Base-by-base conservation (phyloP, 805 yeast genomes). In the Candida pseudofarinosa region DNA sequence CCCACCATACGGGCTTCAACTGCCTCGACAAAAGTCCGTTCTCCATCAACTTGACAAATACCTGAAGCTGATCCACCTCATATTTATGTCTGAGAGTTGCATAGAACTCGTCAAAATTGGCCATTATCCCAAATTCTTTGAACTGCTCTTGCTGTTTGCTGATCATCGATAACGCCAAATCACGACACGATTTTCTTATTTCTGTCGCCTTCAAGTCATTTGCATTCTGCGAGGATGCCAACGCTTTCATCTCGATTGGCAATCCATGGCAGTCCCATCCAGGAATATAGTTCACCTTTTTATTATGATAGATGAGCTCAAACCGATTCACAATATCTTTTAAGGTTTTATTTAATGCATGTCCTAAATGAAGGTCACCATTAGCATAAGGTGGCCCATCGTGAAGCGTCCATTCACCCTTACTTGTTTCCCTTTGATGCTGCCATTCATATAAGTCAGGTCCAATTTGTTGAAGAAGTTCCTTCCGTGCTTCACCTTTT, bases 221-320 rank as follows among this genome's bases (percentile, higher is more conserved):
- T 2, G 18, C 41, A 41, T 51, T 54, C 20, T 50, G 55, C 56
- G 34, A 58, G 37, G 38, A 51, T 39, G 49, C 66, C 58, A 60
- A 38, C 0, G 95, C 95, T 54, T 89, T 90, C 58, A 88, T 71
- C 62, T 93, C 99, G 48, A 93, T 93, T 1, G 99, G 99, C 32
- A 93, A 69, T 0, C 99, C 99, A 66, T 93, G 99, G 58, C 99
- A 93, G 60, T 93, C 99, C 98, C 99, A 93, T 0, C 99, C 99
- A 0, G 98, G 97, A 34, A 74, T 73, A 55, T 87, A 93, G 40
- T 75, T 71, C 3, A 93, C 80, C 38, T 74, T 72, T 46, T 80
- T 73, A 13, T 88, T 86, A 32, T 71, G 62, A 43, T 58, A 49
- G 16, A 82, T 59, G 19, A 90, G 65, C 55, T 88, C 81, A 51